Conservation (phyloP, 768 basidiomycete genomes). For the Mycena galericulata region DNA sequence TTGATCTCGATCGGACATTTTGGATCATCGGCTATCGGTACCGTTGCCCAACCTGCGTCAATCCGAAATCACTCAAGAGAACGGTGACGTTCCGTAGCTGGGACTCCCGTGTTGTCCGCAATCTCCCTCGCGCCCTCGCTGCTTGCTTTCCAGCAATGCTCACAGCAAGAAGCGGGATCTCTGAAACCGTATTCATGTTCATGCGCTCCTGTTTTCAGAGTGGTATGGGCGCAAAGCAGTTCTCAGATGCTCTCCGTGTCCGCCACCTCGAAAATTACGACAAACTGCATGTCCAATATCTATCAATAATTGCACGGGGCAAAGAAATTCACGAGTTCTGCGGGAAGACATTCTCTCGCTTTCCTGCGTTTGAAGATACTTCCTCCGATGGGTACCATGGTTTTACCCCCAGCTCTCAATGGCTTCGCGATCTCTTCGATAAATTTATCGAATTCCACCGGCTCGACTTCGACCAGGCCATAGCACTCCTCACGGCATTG, state of each 20-base stretch:
- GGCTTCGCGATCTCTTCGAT: conserved; percentile 41
- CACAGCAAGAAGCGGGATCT: too few relatives aligned
- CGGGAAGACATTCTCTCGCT: neutral
- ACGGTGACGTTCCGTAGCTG: too few relatives aligned
- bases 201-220: neutral
- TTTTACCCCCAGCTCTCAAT: conserved; percentile 37
- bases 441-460: conserved; percentile 38
- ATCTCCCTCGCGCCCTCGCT: too few relatives aligned
- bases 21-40: too few relatives aligned
- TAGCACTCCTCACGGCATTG: neutral
- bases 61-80: too few relatives aligned
- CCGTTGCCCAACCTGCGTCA: too few relatives aligned
- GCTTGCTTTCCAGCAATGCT: too few relatives aligned
- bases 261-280: neutral
- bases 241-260: neutral
- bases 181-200: neutral
- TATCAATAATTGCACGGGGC: neutral
- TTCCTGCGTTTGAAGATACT: neutral
- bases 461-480: conserved; percentile 38
- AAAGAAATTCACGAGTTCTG: neutral
- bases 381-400: conserved; percentile 34
- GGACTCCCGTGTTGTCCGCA: too few relatives aligned
- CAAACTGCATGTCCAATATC: neutral
- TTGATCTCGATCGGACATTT: too few relatives aligned
- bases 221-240: neutral